Base-by-base conservation (phyloP, 78 protist species). In the Dictyostelium brefeldianum region DNA sequence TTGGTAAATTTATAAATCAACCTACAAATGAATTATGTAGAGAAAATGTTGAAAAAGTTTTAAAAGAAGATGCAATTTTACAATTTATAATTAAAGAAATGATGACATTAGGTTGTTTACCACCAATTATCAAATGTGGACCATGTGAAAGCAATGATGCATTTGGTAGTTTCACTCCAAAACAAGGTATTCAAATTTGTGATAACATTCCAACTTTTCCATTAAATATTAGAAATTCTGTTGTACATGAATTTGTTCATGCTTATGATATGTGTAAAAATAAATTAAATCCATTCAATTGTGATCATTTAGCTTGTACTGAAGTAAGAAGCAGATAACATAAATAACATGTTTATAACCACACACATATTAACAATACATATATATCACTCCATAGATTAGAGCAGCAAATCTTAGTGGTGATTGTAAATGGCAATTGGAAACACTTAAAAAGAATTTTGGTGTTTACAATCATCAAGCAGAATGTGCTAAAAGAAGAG, bases 391-490 rank as follows among this genome's bases (percentile, higher is more conserved):
- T n/a, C n/a, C n/a, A n/a, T 73, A 94, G 97, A 90, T 97, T 54
- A 95, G 98, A 41, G 98, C 98, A 8, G 96, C 97, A 3, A 87
- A 73, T 50, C 65, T 97, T 7, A 85, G 95, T 75, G 98, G 98
- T 8, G 98, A 97, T 82, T 97, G 98, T 81, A 17, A n/a, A 56
- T 90, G 80, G 27, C 12, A 46, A 54, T 14, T 64, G 17, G 95
- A 90, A 20, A 1, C 84, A 9, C 18, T 64, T 2, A 51, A 95
- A 17, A 90, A 87, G n/a, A 56, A 84, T 43, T 4, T 56, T 29
- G n/a, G 17, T 46, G 11, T 90, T 12, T 27, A 10, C 25, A 75
- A 59, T 41, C 95, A 90, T 54, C 80, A 71, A 20, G 20, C 46
- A 9, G 94, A 73, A n/a, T 82, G 95, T 87, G 53, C 56, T 31